phyloP scores from a whole-genome alignment of 2,329 filamentous ascomycete genomes.

The Cytospora schulzeri region DNA sequence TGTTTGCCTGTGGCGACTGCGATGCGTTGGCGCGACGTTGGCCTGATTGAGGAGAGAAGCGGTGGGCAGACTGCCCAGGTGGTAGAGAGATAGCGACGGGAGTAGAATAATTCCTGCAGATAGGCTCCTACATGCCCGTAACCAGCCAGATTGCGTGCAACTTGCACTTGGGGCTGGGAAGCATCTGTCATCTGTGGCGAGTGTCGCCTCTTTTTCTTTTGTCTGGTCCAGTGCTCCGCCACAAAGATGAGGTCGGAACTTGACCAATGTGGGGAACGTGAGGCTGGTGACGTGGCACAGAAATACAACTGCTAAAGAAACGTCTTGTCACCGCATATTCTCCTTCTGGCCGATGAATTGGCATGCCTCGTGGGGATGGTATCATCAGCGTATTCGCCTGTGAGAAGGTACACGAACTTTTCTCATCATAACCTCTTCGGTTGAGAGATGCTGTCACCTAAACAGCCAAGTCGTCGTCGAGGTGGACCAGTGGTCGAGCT shows the following conservation, averaged over 20 bases:
- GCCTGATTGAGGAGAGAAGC: not conserved
- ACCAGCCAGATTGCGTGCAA: constrained; percentile 13
- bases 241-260: constrained; percentile 34
- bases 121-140: constrained; percentile 8
- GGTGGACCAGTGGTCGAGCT: not conserved
- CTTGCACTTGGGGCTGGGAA: constrained; percentile 19
- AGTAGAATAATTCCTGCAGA: constrained; percentile 9
- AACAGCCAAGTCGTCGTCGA: not conserved
- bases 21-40: constrained; percentile 19
- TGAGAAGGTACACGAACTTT: not conserved
- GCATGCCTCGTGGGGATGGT: not conserved
- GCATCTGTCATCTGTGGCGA: constrained; percentile 30
- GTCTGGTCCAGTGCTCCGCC: constrained; percentile 41
- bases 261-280: constrained; percentile 32
- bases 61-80: too few species aligned
- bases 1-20: constrained; percentile 27
- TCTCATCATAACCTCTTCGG: not conserved
- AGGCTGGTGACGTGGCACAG: constrained; percentile 51
- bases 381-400: not conserved
- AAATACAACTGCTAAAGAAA: constrained; percentile 20
- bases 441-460: too few species aligned
- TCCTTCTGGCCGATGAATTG: not conserved
- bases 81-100: not conserved
- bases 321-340: not conserved
- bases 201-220: constrained; percentile 28